These are phyloP conservation scores for Phyllachora maydis DNA, from an alignment of 2,329 filamentous ascomycete genomes.

Conservation along the genomic window DNA sequence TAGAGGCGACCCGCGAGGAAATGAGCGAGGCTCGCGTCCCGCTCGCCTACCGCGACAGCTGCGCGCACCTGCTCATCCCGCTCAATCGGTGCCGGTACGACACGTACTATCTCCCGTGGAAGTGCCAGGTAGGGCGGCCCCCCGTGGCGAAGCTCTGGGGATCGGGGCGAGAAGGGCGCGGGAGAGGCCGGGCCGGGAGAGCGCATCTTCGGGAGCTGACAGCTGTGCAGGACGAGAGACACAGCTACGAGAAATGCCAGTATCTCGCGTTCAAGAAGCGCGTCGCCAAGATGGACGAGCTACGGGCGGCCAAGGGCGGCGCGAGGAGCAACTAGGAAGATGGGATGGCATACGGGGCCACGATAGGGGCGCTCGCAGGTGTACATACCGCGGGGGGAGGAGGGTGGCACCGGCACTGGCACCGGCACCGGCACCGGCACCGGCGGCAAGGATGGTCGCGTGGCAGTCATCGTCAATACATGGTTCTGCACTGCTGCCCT, in stretches of 20 bases:
- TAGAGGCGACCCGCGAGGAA: slow-evolving; percentile 72
- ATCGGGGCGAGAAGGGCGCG: neutral
- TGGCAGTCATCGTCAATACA: too few relatives aligned
- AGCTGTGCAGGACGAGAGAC: slow-evolving; percentile 96
- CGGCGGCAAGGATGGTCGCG: too few relatives aligned
- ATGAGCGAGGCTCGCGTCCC: slow-evolving; percentile 86
- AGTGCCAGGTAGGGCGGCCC: slow-evolving; percentile 58
- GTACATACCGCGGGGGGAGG: too few relatives aligned
- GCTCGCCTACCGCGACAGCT: slow-evolving; percentile 83
- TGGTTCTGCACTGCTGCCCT: too few relatives aligned
- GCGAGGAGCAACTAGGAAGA: slow-evolving; percentile 71
- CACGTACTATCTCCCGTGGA: slow-evolving; percentile 91
- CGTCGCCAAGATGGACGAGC: slow-evolving; percentile 95
- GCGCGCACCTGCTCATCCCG: slow-evolving; percentile 83
- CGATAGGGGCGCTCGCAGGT: too few relatives aligned
- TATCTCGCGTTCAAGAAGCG: slow-evolving; percentile 98
- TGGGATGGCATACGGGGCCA: too few relatives aligned
- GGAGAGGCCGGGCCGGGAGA: too few relatives aligned
- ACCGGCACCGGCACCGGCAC: too few relatives aligned
- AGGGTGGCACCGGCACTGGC: too few relatives aligned
- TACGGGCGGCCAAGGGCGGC: slow-evolving; percentile 68
- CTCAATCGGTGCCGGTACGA: slow-evolving; percentile 87
- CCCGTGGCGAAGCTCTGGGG: neutral
- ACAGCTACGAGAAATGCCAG: slow-evolving; percentile 98
- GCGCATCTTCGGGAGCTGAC: too few relatives aligned